Evolutionary conservation across 805 yeast genomes (phyloP).

Genomic region (Myxozyma monticola): DNA sequence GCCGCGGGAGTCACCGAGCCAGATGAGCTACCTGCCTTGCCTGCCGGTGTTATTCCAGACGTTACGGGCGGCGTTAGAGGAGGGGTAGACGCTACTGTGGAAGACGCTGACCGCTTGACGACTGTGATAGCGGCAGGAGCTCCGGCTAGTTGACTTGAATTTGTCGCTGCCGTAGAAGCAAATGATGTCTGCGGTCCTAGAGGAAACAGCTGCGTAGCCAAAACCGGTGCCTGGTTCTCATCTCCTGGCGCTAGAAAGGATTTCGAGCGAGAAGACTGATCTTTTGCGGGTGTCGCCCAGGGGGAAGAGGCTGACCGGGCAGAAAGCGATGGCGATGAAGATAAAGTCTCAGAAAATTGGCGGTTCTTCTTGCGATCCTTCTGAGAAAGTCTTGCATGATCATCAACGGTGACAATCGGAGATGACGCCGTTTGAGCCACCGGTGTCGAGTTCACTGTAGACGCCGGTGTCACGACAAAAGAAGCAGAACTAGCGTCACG

Average conservation of each 20-base stretch:
- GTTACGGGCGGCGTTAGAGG: too few relatives aligned
- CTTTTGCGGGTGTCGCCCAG: constrained; percentile 21
- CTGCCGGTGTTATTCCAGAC: too few relatives aligned
- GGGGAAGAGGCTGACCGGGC: constrained; percentile 15
- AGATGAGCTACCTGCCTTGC: too few relatives aligned
- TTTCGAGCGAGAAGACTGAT: background rate
- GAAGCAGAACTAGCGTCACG: too few relatives aligned
- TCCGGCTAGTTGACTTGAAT: constrained; percentile 8
- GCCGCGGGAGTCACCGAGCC: too few relatives aligned
- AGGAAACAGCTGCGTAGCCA: constrained; percentile 16
- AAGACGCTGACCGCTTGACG: too few relatives aligned
- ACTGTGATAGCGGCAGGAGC: too few relatives aligned
- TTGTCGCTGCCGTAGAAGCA: constrained; percentile 26
- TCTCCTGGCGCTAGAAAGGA: constrained; percentile 1
- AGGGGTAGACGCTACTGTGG: too few relatives aligned
- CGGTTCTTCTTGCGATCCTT: constrained; percentile 55
- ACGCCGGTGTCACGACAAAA: too few relatives aligned
- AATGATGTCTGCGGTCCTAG: constrained; percentile 28
- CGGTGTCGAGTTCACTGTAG: too few relatives aligned
- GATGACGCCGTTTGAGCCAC: too few relatives aligned
- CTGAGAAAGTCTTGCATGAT: constrained; percentile 45
- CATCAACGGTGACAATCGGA: background rate
- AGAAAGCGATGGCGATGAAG: constrained; percentile 1
- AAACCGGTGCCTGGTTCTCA: background rate
- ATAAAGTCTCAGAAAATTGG: constrained; percentile 33